Base-by-base conservation (phyloP, 2,329 filamentous ascomycete genomes). In the Elsinoe perseae region DNA sequence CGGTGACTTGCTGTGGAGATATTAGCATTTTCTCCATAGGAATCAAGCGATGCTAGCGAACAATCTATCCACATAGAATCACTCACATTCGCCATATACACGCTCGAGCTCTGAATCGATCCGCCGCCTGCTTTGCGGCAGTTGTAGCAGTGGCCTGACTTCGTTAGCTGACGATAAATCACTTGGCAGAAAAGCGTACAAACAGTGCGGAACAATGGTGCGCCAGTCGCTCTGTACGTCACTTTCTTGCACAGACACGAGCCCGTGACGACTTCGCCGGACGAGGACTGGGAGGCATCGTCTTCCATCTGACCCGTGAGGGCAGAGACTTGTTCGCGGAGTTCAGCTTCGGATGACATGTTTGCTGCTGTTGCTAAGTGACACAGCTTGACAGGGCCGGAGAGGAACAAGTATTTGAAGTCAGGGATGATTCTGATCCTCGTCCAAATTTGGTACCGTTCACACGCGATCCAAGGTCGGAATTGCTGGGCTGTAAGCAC, bases 101-200 rank as follows among this genome's bases (percentile, higher is more conserved):
- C 40, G 53, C 53, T 56, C 14, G 40, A 46, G 25, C 53, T 38
- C 28, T 28, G 21, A 12, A 56, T 56, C 2, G 53, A 38, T 18
- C 36, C 53, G 25, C 53, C 53, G 53, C 53, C 30, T 25, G 27
- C 40, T 36, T 56, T 56, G 42, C 53, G 53, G 40, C 53, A 56
- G 53, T 56, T 56, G 27, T 34, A 56, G 53, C 53, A 56, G 53
- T 56, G 53, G 53, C 53, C 53, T 56, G 16, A n/a, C 12, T 9
- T 10, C 12, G 52, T 54, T 23, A 54, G 52, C 50, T 18, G 12
- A 20, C 9, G 6, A 2, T n/a, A 28, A 18, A 14, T 20, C 8
- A 25, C 2, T n/a, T 7, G 43, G 43, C 7, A 32, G 27, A n/a
- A 20, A 10, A 16, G 21, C 53, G 34, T 21, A 44, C 53, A 56